phyloP scores from a whole-genome alignment of 2,329 filamentous ascomycete genomes.

The Ceratocystis alfenasii region DNA sequence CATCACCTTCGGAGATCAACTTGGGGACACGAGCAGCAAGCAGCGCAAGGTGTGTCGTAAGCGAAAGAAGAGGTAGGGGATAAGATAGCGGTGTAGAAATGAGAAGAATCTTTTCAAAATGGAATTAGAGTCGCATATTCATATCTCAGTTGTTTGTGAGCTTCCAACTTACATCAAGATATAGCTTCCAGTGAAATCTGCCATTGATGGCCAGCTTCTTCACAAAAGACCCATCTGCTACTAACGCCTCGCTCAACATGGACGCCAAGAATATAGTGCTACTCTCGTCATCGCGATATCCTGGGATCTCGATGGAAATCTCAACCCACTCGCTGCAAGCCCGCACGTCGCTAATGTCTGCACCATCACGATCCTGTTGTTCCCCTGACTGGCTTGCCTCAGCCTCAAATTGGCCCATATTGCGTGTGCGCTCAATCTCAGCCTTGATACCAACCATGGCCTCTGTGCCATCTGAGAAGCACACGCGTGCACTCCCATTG shows the following conservation, averaged over 20 bases:
- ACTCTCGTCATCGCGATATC: slow-evolving; percentile 80
- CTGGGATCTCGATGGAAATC: slow-evolving; percentile 82
- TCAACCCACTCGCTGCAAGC: slow-evolving; percentile 67
- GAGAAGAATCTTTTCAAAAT: slow-evolving; percentile 61
- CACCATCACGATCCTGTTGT: slow-evolving; percentile 31
- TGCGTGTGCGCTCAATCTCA: slow-evolving; percentile 66
- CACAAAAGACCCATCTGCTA: slow-evolving; percentile 57
- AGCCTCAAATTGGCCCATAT: slow-evolving; percentile 25
- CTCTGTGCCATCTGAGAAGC: slow-evolving; percentile 89
- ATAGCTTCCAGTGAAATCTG: slow-evolving; percentile 92
- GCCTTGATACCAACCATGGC: slow-evolving; percentile 93
- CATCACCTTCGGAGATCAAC: slow-evolving; percentile 78
- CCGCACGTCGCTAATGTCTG: slow-evolving; percentile 27
- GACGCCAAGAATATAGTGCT: slow-evolving; percentile 74
- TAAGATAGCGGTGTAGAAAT: slow-evolving; percentile 90
- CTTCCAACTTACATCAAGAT: slow-evolving; percentile 67
- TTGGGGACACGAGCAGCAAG: slow-evolving; percentile 74
- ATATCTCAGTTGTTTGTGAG: not conserved
- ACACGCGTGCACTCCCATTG: slow-evolving; percentile 86
- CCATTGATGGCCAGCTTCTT: slow-evolving; percentile 74
- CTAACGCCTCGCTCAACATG: slow-evolving; percentile 78
- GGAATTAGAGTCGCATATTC: slow-evolving; percentile 19
- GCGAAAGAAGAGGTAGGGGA: slow-evolving; percentile 78
- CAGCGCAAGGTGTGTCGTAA: slow-evolving; percentile 87
- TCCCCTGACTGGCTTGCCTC: slow-evolving; percentile 27